A percentile compares a stretch with the other conserved stretches of the same genome.
Conservation (phyloP, 2,329 filamentous ascomycete species). For the Pseudogymnoascus sp. region DNA sequence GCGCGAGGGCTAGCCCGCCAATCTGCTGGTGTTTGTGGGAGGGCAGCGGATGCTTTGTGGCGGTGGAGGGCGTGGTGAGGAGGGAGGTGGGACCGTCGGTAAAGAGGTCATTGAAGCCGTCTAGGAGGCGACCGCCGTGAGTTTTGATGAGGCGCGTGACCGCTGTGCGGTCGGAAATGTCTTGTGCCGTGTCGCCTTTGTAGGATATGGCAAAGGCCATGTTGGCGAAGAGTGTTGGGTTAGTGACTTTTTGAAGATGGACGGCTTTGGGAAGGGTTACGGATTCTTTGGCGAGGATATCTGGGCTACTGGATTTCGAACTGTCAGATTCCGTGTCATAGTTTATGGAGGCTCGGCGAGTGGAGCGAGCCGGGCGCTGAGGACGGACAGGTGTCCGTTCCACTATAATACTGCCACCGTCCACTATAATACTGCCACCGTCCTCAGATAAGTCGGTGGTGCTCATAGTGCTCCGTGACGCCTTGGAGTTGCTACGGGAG, state of each 20-base stretch:
- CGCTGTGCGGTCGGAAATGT: slow-evolving; percentile 26
- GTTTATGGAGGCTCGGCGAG: background rate
- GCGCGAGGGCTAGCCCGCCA: slow-evolving; percentile 36
- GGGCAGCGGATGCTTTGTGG: slow-evolving; percentile 13
- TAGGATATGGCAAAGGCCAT: slow-evolving; percentile 89
- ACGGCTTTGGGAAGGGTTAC: background rate
- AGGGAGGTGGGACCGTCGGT: slow-evolving; percentile 33
- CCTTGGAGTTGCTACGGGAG: background rate
- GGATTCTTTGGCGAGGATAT: background rate
- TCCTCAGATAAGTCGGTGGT: background rate
- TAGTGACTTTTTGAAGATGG: background rate
- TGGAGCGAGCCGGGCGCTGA: background rate
- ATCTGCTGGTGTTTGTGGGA: slow-evolving; percentile 5
- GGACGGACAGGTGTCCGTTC: background rate
- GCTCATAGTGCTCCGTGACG: background rate
- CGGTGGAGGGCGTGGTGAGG: slow-evolving; percentile 9
- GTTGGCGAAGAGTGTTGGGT: slow-evolving; percentile 47
- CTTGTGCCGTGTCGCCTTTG: slow-evolving; percentile 45
- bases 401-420: background rate
- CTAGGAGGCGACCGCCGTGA: slow-evolving; percentile 66
- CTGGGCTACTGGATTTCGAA: background rate
- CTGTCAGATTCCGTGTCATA: background rate
- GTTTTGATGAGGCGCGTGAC: slow-evolving; percentile 57
- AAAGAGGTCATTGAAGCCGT: slow-evolving; percentile 79
- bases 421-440: background rate